Percentiles rank a stretch among this genome's conserved stretches.
Conservation (phyloP, 176 grass and related monocot species). For the Lolium rigidum region DNA sequence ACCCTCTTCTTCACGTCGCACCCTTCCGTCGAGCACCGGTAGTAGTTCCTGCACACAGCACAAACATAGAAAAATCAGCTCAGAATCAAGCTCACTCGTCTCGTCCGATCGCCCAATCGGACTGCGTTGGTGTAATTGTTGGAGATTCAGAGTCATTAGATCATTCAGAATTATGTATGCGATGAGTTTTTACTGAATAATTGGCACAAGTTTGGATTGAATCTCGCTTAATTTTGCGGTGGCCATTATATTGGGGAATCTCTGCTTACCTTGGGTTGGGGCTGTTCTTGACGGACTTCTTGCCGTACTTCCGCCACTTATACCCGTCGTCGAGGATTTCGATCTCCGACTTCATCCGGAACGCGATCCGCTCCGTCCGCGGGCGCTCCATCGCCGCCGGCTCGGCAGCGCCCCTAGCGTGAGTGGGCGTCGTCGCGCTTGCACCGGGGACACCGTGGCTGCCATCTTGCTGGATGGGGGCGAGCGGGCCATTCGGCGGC, state of each 20-base stretch:
- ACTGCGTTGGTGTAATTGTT: too few relatives aligned
- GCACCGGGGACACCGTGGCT: neutral
- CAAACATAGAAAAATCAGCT: neutral
- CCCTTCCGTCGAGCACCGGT: constrained; percentile 93
- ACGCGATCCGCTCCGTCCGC: constrained; percentile 76
- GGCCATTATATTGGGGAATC: too few relatives aligned
- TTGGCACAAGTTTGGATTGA: too few relatives aligned
- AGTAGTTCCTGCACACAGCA: constrained; percentile 76
- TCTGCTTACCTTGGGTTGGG: constrained; percentile 81
- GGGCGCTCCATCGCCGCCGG: constrained; percentile 40
- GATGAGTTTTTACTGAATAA: too few relatives aligned
- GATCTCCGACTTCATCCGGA: constrained; percentile 78
- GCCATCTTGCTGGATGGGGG: neutral
- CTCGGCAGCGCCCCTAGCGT: constrained; percentile 41
- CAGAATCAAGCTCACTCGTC: neutral
- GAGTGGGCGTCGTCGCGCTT: neutral
- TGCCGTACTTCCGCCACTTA: constrained; percentile 98
- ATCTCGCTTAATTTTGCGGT: too few relatives aligned
- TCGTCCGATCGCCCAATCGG: neutral
- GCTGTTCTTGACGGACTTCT: constrained; percentile 99
- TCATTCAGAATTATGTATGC: neutral
- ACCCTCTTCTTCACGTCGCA: constrained; percentile 96
- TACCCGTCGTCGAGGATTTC: constrained; percentile 89
- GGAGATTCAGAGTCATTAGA: neutral
- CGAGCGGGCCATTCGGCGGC: neutral